These are phyloP conservation scores for Ailanthus altissimus DNA, from an alignment of 345 rosid genomes.

Conservation along the genomic window DNA sequence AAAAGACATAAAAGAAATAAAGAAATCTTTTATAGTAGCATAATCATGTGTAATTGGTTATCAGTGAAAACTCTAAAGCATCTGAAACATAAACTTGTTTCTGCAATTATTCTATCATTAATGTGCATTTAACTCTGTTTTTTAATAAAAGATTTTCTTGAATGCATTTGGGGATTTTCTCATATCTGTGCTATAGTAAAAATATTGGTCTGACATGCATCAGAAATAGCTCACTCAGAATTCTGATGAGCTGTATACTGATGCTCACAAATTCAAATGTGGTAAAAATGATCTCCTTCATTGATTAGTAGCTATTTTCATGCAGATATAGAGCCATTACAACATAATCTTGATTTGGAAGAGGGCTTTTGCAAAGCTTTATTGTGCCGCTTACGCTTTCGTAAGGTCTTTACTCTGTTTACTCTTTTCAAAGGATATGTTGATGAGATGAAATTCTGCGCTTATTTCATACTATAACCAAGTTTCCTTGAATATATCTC, in stretches of 20 bases:
- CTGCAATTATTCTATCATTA: not conserved
- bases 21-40: not conserved
- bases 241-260: slow-evolving; percentile 5
- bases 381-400: slow-evolving; percentile 93
- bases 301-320: slow-evolving; percentile 19
- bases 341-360: slow-evolving; percentile 64
- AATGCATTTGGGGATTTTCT: not conserved
- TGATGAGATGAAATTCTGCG: slow-evolving; percentile 15
- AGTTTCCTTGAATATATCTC: slow-evolving; percentile 7
- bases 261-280: not conserved
- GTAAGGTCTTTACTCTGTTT: slow-evolving; percentile 89
- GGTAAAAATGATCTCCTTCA: slow-evolving; percentile 8
- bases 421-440: slow-evolving; percentile 25
- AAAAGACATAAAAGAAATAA: not conserved
- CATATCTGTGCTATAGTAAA: not conserved
- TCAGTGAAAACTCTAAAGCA: not conserved
- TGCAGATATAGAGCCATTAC: slow-evolving; percentile 90
- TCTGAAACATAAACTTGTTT: not conserved
- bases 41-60: not conserved
- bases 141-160: not conserved
- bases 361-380: slow-evolving; percentile 91
- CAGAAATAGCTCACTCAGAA: not conserved
- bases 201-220: not conserved
- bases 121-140: not conserved
- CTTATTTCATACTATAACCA: not conserved